Percentiles rank a stretch among this genome's conserved stretches.
These are phyloP conservation scores for Debaryomycetaceae sp. DNA, from an alignment of 1,139 yeast genomes.

Conservation along the genomic window DNA sequence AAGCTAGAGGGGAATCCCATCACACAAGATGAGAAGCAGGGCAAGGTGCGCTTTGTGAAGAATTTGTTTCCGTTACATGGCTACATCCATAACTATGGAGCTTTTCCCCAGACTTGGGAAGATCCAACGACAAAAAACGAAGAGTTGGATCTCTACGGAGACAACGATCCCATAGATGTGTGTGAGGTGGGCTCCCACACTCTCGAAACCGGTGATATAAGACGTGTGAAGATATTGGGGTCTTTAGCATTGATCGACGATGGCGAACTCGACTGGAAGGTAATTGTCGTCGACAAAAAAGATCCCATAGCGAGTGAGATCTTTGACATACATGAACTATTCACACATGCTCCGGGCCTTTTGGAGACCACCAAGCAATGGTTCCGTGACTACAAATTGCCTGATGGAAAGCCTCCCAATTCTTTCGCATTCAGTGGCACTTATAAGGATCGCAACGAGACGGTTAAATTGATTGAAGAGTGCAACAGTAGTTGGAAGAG, in stretches of 20 bases:
- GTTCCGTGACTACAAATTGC: conserved; percentile 87
- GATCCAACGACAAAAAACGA: conserved; percentile 68
- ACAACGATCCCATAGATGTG: conserved; percentile 87
- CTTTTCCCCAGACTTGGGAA: conserved; percentile 99
- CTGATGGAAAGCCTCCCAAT: conserved; percentile 88
- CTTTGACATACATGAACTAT: conserved; percentile 74
- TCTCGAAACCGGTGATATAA: conserved; percentile 70
- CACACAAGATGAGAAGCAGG: conserved; percentile 82
- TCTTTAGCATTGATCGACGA: conserved; percentile 85
- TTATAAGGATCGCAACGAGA: conserved; percentile 70
- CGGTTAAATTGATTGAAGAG: conserved; percentile 67
- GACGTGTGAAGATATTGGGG: conserved; percentile 81
- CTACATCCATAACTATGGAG: conserved; percentile 92
- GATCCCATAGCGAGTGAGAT: conserved; percentile 76
- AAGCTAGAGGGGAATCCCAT: conserved; percentile 71
- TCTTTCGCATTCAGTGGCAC: conserved; percentile 82
- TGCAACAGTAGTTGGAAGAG: conserved; percentile 72
- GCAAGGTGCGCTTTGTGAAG: conserved; percentile 76
- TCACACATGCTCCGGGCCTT: conserved; percentile 72
- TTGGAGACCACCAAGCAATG: conserved; percentile 82
- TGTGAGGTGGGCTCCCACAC: conserved; percentile 82
- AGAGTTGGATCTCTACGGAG: conserved; percentile 73
- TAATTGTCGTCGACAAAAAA: conserved; percentile 67
- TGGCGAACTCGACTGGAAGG: conserved; percentile 94
- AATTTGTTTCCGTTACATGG: conserved; percentile 91